Base-by-base conservation (phyloP, 176 grass and related monocot genomes). In the Panicum miliaceum region DNA sequence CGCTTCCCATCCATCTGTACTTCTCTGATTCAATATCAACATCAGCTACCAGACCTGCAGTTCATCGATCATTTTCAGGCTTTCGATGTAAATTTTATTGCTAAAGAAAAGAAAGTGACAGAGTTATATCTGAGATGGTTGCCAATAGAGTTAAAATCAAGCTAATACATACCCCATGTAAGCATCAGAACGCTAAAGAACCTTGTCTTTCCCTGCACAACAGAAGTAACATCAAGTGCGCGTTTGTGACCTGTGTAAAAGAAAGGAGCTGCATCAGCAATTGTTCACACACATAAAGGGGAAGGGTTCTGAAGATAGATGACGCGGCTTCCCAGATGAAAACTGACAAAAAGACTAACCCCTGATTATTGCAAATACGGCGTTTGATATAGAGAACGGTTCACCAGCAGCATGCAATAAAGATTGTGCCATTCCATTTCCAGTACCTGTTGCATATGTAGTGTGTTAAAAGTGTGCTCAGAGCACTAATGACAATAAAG, bases 1-100 rank as follows among this genome's bases (percentile, higher is more conserved):
- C 93, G n/a, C 93, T 94, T 87, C 93, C 93, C 93, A 99, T 90
- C 97, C 97, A 99, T 67, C 97, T 94, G 68, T 94, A 99, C 75
- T 99, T 99, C 84, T 99, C 97, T 22, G 93, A 99, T 57, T 99
- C 93, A 53, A 96, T 99, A 92, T 99, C 93, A 57, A 96, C 81
- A 81, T 99, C 97, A 79, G 97, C 97, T 60, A 99, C 83, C 61
- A 99, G 88, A 64, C 97, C 97, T 99, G 88, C 72, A 86, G 64
- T 80, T 67, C 62, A 59, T n/a, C 87, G 51, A 79, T 84, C 83
- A 71, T 83, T 88, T 82, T 92, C 78, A 90, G 60, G 34, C 3
- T 64, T 54, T 14, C 20, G 34, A 47, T 73, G 19, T 64, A 85
- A 45, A 76, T 59, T 26, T 72, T 85, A 67, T 12, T 73, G 56